Base-by-base conservation (phyloP, 305 asterid genomes). In the Solanum hybrid region DNA sequence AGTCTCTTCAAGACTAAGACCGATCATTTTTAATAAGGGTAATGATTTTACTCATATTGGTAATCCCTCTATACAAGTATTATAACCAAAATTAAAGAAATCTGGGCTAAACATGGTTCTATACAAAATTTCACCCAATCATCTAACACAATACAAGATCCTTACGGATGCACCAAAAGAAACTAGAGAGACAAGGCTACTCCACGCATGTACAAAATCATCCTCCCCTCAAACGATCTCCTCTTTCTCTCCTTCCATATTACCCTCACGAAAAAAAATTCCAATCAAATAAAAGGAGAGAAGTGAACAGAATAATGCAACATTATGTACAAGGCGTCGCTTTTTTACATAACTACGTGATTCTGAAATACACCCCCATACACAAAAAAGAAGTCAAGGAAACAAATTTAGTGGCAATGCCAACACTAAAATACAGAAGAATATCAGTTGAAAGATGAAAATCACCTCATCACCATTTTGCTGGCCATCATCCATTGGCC, bases 381-480 rank as follows among this genome's bases (percentile, higher is more conserved):
- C 28, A 76, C 40, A 8, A 76, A 81, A 39, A 26, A 9, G 29
- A 40, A 81, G 69, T 24, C 24, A 40, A 81, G 20, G 24, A 81
- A 81, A 81, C 86, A 81, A 24, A 20, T 39, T 8, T 40, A 26
- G 67, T 39, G 22, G 86, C 67, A 24, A 14, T 81, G 69, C 35
- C 64, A 81, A 8, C 69, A 39, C 14, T 40, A 81, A 81, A 14
- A 81, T 26, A 81, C 67, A 81, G 73, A 18, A 46, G 18, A 46
- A 28, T 46, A 83, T 46, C 39, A 83, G 4, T 28, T 28, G 24
- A 18, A 42, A 46, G 73, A 83, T 46, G 74, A 83, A 80, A 90
- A 36, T 89, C 80, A 97, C 99, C 98, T 93, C 95, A 90, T 90
- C 91, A 87, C 90, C 86, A 89, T 93, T 97, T 88, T 92, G 94